A percentile compares a stretch with the other conserved stretches of the same genome.
Evolutionary conservation across 1,284 basidiomycete species (phyloP).

Genomic region (Naganishia cerealis): DNA sequence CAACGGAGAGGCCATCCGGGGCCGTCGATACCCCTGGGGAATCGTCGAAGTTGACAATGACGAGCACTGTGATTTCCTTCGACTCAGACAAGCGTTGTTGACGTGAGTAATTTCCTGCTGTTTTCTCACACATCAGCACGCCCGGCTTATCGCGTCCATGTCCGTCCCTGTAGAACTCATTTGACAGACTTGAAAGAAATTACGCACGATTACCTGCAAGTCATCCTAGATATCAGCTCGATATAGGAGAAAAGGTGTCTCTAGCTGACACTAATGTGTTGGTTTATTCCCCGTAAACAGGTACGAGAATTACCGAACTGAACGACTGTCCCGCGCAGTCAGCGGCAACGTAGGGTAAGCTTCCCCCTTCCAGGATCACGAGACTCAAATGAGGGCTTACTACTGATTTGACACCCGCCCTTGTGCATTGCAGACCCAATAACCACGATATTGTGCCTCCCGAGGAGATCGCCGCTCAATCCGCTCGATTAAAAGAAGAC

Average conservation of each 20-base stretch:
- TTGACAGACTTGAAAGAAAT: conserved; percentile 86
- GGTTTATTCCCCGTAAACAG: conserved; percentile 7
- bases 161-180: conserved; percentile 68
- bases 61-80: conserved; percentile 94
- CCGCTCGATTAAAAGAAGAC: conserved; percentile 95
- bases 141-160: neutral
- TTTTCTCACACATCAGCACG: neutral
- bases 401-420: neutral
- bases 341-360: conserved; percentile 76
- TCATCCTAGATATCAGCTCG: conserved; percentile 54
- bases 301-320: conserved; percentile 92
- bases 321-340: conserved; percentile 92
- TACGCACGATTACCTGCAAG: conserved; percentile 76
- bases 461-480: conserved; percentile 94
- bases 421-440: conserved; percentile 42
- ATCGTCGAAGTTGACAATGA: conserved; percentile 98
- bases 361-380: neutral
- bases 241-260: neutral
- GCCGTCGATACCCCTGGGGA: conserved; percentile 94
- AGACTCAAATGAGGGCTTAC: conserved; percentile 29
- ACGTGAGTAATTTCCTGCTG: conserved; percentile 60
- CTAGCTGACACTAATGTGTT: neutral
- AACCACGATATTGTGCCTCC: conserved; percentile 85
- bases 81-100: conserved; percentile 84
- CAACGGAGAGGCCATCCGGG: conserved; percentile 85